Percentiles rank a stretch among this genome's conserved stretches.
Evolutionary conservation across 805 yeast genomes (phyloP).

Genomic region (Danielia oregonensis): DNA sequence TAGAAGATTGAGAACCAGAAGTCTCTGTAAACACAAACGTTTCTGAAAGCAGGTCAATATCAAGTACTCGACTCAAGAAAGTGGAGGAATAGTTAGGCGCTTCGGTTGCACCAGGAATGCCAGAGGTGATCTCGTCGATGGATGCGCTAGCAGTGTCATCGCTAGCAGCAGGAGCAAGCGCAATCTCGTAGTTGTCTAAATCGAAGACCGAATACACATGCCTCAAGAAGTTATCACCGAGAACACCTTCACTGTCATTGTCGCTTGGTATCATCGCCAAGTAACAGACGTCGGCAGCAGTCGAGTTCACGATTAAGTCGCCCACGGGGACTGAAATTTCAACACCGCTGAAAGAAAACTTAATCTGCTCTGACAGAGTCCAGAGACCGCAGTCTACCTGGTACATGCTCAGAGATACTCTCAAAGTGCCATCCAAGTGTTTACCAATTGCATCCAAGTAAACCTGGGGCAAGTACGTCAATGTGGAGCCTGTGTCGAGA

Average conservation of each 20-base stretch:
- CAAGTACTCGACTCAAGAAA: neutral
- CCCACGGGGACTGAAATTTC: neutral
- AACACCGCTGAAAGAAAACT: slow-evolving; percentile 1
- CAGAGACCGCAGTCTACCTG: neutral
- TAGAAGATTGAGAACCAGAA: no score
- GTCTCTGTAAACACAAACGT: no score
- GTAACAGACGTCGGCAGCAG: neutral
- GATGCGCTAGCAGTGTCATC: no score
- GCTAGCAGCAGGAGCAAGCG: slow-evolving; percentile 47
- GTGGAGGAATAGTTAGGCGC: slow-evolving; percentile 48
- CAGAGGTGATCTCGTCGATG: slow-evolving; percentile 43
- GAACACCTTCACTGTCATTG: no score
- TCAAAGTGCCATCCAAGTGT: neutral
- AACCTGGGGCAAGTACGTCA: neutral
- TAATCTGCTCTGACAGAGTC: neutral
- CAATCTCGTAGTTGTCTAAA: slow-evolving; percentile 51
- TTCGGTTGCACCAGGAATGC: slow-evolving; percentile 49
- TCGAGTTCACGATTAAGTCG: neutral
- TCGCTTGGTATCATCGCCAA: slow-evolving; percentile 19
- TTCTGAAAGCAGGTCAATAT: no score
- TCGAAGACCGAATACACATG: slow-evolving; percentile 65
- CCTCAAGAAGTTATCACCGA: slow-evolving; percentile 67
- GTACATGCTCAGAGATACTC: neutral
- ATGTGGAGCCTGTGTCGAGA: neutral
- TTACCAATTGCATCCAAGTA: neutral